phyloP scores from a whole-genome alignment of 2,329 filamentous ascomycete species.

The Fusarium sp. region DNA sequence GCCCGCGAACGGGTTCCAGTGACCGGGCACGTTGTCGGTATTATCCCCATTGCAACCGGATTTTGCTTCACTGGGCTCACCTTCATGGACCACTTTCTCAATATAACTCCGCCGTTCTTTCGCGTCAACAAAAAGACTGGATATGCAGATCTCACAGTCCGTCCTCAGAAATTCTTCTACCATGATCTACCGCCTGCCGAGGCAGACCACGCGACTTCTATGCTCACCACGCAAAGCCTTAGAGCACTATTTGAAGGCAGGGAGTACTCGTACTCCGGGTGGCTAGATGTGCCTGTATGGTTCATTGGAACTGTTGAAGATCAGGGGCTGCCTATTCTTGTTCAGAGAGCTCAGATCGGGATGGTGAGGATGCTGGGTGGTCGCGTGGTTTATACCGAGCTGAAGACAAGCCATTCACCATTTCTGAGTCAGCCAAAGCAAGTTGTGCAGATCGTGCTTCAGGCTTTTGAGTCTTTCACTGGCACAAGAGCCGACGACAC shows the following conservation, averaged over 20 bases:
- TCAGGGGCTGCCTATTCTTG: not conserved
- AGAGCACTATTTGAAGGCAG: not conserved
- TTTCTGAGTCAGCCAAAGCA: not conserved
- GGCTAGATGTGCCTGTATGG: not conserved
- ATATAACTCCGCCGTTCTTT: not conserved
- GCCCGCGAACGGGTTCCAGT: accelerated
- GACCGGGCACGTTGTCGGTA: not conserved
- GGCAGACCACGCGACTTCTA: not conserved
- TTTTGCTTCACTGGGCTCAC: not conserved
- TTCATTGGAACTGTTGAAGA: not conserved
- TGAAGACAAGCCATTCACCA: not conserved
- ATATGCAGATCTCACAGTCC: not conserved
- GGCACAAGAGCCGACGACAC: not conserved
- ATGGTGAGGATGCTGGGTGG: not conserved
- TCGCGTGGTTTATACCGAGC: not conserved
- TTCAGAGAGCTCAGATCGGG: not conserved
- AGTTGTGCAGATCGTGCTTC: not conserved
- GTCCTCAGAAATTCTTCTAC: not conserved
- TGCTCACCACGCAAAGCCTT: constrained; percentile 3
- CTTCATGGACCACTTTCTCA: not conserved
- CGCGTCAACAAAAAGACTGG: constrained; percentile 1
- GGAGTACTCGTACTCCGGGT: not conserved
- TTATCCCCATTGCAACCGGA: not conserved
- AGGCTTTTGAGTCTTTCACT: not conserved
- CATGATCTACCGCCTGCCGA: not conserved